Evolutionary conservation across 2,329 filamentous ascomycete genomes (phyloP), one percentile per base, ranked within the genome.

Genomic region (Phialophora tarda): DNA sequence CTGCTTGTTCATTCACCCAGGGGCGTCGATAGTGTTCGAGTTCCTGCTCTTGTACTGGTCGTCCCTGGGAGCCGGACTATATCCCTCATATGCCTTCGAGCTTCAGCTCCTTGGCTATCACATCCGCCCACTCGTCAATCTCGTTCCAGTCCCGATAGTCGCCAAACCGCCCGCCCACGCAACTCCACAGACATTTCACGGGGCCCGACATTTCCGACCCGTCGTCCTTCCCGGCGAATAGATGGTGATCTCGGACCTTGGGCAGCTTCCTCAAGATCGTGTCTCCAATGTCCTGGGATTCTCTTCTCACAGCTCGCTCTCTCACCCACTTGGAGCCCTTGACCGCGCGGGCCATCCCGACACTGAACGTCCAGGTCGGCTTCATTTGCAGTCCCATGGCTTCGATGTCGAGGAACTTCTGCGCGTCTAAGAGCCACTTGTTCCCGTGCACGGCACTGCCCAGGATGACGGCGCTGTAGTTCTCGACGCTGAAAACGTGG

Each of bases 391-490:
- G 65, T 14, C 65, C 65, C 63, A 68, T 64, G 65, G 63, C 59
- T 26, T 70, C 68, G 48, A 70, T 28, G 50, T 70, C 68, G 50
- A 70, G 63, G 34, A 70, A 70, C 56, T 63, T 66, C n/a, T 62
- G 51, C 10, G 65, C 68, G 58, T 70, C 68, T 17, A 68, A 26
- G 8, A 70, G 63, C 68, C 68, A 70, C 47, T 47, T 59, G 11
- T 61, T 54, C 1, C 48, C 41, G 23, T 68, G 63, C 30, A 70
- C 61, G 14, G 68, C 65, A 51, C 68, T 70, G 21, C 68, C 68
- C 32, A 70, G 61, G 47, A 70, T 68, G 50, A 70, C 68, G 17
- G 68, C 68, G 24, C 58, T 66, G 50, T 70, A 70, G 58, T 68
- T 70, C 24, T 68, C 68, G 44, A 70, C 68, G 48, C 65, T 68